Conservation (phyloP, 2,329 filamentous ascomycete species). For the Colletotrichum spaethianum region DNA sequence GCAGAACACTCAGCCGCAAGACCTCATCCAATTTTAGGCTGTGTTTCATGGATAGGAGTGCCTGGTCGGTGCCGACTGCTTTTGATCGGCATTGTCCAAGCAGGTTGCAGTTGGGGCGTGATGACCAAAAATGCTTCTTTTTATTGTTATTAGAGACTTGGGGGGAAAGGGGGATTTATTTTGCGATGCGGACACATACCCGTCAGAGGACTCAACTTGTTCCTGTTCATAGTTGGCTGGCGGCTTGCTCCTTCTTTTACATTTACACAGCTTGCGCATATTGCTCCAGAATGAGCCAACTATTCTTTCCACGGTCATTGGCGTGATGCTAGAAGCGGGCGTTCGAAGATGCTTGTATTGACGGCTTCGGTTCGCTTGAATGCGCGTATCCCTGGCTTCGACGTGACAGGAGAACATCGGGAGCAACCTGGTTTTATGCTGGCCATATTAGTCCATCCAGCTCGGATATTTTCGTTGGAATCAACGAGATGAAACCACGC, state of each 20-base stretch:
- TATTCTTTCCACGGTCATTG: not conserved
- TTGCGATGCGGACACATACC: slow-evolving; percentile 18
- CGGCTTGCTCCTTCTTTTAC: slow-evolving; percentile 24
- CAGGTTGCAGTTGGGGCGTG: slow-evolving; percentile 8
- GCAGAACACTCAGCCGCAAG: slow-evolving; percentile 64
- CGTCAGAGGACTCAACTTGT: slow-evolving; percentile 17
- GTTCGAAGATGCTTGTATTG: not conserved
- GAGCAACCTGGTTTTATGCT: not conserved
- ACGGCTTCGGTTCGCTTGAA: not conserved
- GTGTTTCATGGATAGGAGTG: not conserved
- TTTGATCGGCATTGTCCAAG: slow-evolving; percentile 17
- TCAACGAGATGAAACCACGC: not conserved
- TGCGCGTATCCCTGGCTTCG: not conserved
- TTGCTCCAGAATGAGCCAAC: slow-evolving; percentile 7
- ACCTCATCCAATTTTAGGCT: slow-evolving; percentile 74
- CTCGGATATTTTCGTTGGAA: not conserved
- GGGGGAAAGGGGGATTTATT: slow-evolving; percentile 2
- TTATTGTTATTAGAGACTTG: not conserved
- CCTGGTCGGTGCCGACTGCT: not conserved
- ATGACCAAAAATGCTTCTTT: slow-evolving; percentile 3
- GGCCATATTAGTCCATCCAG: no score
- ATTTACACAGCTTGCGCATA: slow-evolving; percentile 30
- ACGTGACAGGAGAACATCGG: not conserved
- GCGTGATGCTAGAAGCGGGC: no score
- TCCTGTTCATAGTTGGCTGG: slow-evolving; percentile 25